Base-by-base conservation (phyloP, 441 rosid species). In the Gossypium trilobum region DNA sequence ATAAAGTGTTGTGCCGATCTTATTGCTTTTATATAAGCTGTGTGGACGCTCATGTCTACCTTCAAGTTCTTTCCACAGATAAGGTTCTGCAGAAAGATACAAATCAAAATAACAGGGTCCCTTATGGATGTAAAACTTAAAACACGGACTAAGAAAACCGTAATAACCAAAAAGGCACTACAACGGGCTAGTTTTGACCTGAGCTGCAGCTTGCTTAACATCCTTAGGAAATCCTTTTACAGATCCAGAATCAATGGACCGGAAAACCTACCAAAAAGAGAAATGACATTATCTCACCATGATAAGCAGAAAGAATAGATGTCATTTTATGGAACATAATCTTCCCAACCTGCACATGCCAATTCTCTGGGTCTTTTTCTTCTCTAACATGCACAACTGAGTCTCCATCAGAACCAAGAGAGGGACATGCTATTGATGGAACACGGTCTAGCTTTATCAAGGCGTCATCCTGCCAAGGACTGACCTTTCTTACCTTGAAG, bases 241-340 rank as follows among this genome's bases (percentile, higher is more conserved):
- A 27, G 88, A 89, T 57, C 91, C 89, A 11, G 90, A 87, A 80
- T 91, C 96, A 68, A 87, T 91, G 50, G 96, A 91, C 42, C 92
- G 83, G 63, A 91, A 91, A 14, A 84, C 78, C 93, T 88, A 63
- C 59, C 62, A 67, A 16, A 48, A 60, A 48, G 59, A 52, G 16
- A 59, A 19, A 50, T 20, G 56, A 68, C 20, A 61, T 23, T 68
- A 77, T 56, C 63, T 66, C 20, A n/a, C 17, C 27, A 58, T 0
- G 46, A 22, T 36, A 25, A 54, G 8, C 31, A 58, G 69, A 64
- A 29, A 29, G 68, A 51, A 31, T 16, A 25, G 58, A 55, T 73
- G 33, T 42, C 33, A 23, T 44, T 50, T 22, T 57, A n/a, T 4
- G 17, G 69, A 71, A 66, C 11, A 7, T 46, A 13, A 56, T 50